Evolutionary conservation across 2,329 filamentous ascomycete species (phyloP), one percentile per base, ranked within the genome.

Genomic region (Colletotrichum navitas): DNA sequence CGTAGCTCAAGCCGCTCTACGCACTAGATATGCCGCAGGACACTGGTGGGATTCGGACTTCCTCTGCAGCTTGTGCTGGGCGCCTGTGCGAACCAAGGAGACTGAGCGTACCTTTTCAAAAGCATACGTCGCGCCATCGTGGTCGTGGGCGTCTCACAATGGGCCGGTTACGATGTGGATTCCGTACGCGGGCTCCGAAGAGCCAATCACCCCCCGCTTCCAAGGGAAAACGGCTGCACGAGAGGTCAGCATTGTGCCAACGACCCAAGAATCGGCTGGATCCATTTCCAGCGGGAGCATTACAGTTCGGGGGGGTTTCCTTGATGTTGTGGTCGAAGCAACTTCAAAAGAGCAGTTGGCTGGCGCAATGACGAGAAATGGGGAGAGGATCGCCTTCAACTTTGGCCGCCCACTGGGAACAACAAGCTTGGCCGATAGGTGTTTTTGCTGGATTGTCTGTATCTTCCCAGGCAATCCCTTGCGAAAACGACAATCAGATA

Each of bases 91-190:
- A 5, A 58, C 11, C 29, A 14, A 12, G 5, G 62, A 65, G 41
- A 56, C 52, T 1, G 62, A 65, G 29, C 34, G 62, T 0, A 29
- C 36, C 1, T 18, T 34, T 0, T 36, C 51, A 10, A 1, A 4
- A 3, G 52, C 34, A 0, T 65, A 58, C 10, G 51, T 65, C 12
- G 64, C 64, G 18, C 64, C 64, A 0, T 60, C 64, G 8, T 66
- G 64, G 55, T 66, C 64, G 5, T 66, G 64, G 64, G 64, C 55
- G 7, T 45, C 45, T 5, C 55, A 60, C n/a, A 61, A 66, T 10
- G 55, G 55, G 34, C 64, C 64, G 3, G 34, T 66, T 4, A 65
- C 62, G 6, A 65, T 65, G 52, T 65, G 62, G 52, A 65, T 65
- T 12, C 62, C 52, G 12, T 65, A 58, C 29, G 41, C 36, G 18